Percentiles rank a stretch among this genome's conserved stretches.
Evolutionary conservation across 2,329 filamentous ascomycete species (phyloP).

Genomic region (Phialophora macrospora): DNA sequence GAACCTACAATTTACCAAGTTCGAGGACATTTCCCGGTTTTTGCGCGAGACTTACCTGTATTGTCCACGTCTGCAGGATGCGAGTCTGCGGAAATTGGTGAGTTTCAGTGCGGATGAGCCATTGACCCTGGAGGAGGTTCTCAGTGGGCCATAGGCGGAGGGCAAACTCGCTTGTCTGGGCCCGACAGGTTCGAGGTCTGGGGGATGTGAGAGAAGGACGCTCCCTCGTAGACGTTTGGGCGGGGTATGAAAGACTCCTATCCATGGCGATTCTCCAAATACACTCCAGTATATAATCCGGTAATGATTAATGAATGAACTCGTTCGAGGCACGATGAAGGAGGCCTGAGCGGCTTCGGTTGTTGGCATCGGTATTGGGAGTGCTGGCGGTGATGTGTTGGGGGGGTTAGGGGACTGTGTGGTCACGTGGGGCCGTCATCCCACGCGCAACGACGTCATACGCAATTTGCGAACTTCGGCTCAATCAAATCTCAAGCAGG

Average conservation of each 20-base stretch:
- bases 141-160: background rate
- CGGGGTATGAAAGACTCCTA: background rate
- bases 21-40: slow-evolving; percentile 9
- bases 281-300: background rate
- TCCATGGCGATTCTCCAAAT: background rate
- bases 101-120: background rate
- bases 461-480: background rate
- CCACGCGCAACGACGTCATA: background rate
- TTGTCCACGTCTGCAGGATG: slow-evolving; percentile 5
- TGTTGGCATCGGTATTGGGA: too few species aligned
- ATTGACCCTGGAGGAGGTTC: background rate
- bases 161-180: background rate
- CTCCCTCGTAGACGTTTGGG: background rate
- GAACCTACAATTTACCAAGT: slow-evolving; percentile 1
- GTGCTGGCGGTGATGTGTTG: too few species aligned
- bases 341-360: too few species aligned
- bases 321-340: background rate
- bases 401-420: too few species aligned
- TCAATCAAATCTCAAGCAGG: background rate
- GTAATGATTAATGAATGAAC: background rate
- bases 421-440: too few species aligned
- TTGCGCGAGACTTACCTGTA: slow-evolving; percentile 8
- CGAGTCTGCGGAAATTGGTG: slow-evolving; percentile 5
- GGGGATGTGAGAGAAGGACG: background rate
- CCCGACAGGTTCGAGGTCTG: background rate